Evolutionary conservation across 306 rosid genomes (phyloP).

Genomic region (Purshia tridentata): DNA sequence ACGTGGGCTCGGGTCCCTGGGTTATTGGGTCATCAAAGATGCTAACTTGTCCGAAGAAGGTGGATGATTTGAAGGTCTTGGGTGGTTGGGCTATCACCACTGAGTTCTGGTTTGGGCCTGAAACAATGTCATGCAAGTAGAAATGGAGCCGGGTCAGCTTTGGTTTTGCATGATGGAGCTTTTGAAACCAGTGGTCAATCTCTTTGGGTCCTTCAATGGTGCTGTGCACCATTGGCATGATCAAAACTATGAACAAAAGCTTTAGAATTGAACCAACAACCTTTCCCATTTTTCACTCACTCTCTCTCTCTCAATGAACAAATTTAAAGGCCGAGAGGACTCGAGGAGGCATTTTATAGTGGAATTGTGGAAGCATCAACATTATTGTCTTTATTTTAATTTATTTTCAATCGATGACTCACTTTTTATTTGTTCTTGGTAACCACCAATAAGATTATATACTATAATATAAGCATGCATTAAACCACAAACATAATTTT

Average conservation of each 20-base stretch:
- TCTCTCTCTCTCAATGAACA: neutral
- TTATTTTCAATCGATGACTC: neutral
- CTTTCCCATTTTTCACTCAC: neutral
- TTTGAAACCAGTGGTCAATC: neutral
- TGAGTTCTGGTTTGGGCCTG: constrained; percentile 2
- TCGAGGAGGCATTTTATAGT: neutral
- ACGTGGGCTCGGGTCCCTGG: constrained; percentile 5
- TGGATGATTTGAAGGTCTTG: neutral
- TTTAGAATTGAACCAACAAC: neutral
- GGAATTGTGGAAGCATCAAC: neutral
- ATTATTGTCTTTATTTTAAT: neutral
- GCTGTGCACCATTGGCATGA: neutral
- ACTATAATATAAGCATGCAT: no score
- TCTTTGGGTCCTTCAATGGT: neutral
- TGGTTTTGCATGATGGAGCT: constrained; percentile 1
- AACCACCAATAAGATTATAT: no score
- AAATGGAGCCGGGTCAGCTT: constrained; percentile 5
- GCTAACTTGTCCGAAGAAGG: constrained; percentile 7
- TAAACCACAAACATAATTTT: no score
- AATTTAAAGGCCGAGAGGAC: neutral
- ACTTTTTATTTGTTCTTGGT: no score
- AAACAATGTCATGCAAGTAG: constrained; percentile 15
- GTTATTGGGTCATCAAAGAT: constrained; percentile 10
- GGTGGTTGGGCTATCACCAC: constrained; percentile 1
- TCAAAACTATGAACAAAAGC: neutral